Evolutionary conservation across 352 stramenopile genomes (phyloP).

Genomic region (Phytopythium sindhum): DNA sequence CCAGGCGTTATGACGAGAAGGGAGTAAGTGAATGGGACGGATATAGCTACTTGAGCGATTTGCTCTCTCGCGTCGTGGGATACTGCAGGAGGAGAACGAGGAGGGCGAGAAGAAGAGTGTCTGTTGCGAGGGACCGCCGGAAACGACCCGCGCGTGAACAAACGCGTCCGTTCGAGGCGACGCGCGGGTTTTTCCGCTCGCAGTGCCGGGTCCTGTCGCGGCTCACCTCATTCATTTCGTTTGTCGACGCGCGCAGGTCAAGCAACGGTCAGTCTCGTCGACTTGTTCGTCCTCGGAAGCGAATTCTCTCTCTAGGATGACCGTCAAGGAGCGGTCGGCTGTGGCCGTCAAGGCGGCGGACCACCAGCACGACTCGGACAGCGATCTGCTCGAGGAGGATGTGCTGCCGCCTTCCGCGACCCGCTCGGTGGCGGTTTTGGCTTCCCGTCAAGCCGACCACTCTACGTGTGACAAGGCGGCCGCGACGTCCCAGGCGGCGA

Average conservation of each 20-base stretch:
- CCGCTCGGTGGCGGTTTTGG: neutral
- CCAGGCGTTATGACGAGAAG: neutral
- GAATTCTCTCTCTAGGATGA: neutral
- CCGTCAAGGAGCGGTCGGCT: neutral
- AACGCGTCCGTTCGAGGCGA: neutral
- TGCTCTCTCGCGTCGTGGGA: too few species aligned
- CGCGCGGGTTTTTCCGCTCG: neutral
- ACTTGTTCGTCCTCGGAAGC: neutral
- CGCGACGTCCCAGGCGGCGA: neutral
- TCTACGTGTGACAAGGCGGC: neutral
- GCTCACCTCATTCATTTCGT: neutral
- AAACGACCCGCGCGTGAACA: neutral
- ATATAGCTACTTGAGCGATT: neutral
- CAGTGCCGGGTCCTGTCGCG: neutral
- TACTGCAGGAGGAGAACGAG: too few species aligned
- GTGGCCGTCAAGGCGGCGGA: neutral
- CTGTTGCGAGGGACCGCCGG: neutral
- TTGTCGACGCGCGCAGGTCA: neutral
- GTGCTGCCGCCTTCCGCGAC: slow-evolving; percentile 3
- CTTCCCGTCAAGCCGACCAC: neutral
- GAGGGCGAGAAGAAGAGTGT: neutral
- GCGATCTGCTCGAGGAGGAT: slow-evolving; percentile 1
- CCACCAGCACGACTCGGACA: neutral
- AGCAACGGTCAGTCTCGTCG: too few species aligned
- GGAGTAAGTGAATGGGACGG: neutral